Conservation (phyloP, 1,284 basidiomycete genomes). For the Austroboletus sp. region DNA sequence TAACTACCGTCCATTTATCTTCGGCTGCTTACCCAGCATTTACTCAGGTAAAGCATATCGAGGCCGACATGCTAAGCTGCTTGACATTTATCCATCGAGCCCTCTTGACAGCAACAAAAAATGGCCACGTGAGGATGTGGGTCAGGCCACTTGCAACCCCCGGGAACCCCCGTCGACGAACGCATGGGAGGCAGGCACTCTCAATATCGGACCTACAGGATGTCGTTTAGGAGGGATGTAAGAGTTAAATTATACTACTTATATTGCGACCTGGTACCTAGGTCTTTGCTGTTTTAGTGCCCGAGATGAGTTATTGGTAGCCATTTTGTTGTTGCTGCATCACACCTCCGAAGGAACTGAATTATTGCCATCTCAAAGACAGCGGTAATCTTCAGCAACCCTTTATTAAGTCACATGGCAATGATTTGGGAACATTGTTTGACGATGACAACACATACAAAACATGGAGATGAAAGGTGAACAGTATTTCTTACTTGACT, state of each 20-base stretch:
- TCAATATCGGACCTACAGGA: conserved; percentile 32
- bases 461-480: not conserved
- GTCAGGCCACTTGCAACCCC: conserved; percentile 59
- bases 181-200: conserved; percentile 28
- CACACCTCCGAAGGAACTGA: too few species aligned
- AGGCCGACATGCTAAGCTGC: conserved; percentile 66
- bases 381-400: too few species aligned
- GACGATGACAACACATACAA: too few species aligned
- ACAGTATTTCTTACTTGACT: conserved; percentile 8
- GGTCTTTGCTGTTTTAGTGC: too few species aligned
- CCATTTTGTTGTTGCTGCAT: too few species aligned
- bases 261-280: conserved; percentile 9
- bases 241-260: conserved; percentile 18
- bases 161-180: conserved; percentile 26
- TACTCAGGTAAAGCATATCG: conserved; percentile 69
- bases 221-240: conserved; percentile 15
- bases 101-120: conserved; percentile 69
- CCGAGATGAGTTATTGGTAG: too few species aligned
- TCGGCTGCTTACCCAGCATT: not conserved
- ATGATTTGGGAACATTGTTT: too few species aligned
- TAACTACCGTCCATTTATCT: conserved; percentile 17
- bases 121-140: conserved; percentile 76
- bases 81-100: conserved; percentile 67
- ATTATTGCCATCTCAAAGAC: too few species aligned
- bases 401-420: too few species aligned